Base-by-base conservation (phyloP, 225 moss, liverwort and hornwort genomes). In the Marchantia polymorpha region DNA sequence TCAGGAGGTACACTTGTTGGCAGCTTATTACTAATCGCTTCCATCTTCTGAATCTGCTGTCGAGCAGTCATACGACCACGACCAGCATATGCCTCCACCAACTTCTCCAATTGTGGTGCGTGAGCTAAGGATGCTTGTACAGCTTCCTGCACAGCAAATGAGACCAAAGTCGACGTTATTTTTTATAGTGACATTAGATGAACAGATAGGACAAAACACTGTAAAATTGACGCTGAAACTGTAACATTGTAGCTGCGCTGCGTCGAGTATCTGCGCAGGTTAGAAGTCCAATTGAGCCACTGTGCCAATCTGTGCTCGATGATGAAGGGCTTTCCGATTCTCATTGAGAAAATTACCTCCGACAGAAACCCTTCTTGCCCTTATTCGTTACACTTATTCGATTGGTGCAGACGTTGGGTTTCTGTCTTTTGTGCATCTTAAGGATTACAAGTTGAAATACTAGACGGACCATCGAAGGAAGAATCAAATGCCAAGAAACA, bases 11-110 rank as follows among this genome's bases (percentile, higher is more conserved):
- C 89, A 74, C 87, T 85, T 15, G 88, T 83, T 56, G 99, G 91
- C 80, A 99, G 79, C 63, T 86, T 87, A 23, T 90, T 84, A 70
- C 86, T 84, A 55, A 95, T 85, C 31, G 87, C 87, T 81, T 91
- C 88, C 27, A 99, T 80, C 79, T 88, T 93, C 51, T 83, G 87
- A 74, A 73, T 79, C 67, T 99, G 93, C 77, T 93, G 90, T 64
- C 87, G 80, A 14, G 95, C 86, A 76, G 95, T 91, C 39, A 91
- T 81, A 72, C 95, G 88, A n/a, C 85, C 83, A 17, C 80, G 86
- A 85, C 99, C 95, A 73, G 90, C 88, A 86, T 99, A 95, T 48
- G 91, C 56, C 60, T 86, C 89, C 31, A 99, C 93, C 6, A 99
- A 85, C 70, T 88, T 91, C 87, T 93, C 92, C 80, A 99, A 86